phyloP scores from a whole-genome alignment of 2,329 filamentous ascomycete genomes.

The Sclerotinia subarctica region DNA sequence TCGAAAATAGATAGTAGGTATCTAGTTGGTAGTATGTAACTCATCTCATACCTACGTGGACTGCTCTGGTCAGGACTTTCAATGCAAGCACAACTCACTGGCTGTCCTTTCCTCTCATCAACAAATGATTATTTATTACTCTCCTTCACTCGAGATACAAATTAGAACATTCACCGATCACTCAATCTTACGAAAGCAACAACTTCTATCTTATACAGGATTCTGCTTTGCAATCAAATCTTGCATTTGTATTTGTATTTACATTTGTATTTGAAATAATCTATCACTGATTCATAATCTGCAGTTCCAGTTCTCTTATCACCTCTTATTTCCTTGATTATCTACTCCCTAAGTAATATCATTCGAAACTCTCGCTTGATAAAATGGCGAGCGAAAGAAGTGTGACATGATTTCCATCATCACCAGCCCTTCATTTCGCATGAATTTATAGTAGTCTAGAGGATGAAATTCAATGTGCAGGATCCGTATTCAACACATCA shows the following conservation, averaged over 20 bases:
- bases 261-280: too few relatives aligned
- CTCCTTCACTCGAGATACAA: neutral
- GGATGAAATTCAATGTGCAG: neutral
- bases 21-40: too few relatives aligned
- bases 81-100: too few relatives aligned
- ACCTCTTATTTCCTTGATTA: neutral
- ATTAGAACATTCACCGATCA: neutral
- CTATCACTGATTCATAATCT: too few relatives aligned
- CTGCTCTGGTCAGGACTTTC: too few relatives aligned
- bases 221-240: neutral
- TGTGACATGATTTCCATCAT: conserved; percentile 9
- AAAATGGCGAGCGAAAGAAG: conserved; percentile 9
- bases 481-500: too few relatives aligned
- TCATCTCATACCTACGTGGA: too few relatives aligned
- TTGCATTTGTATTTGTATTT: too few relatives aligned
- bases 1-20: too few relatives aligned
- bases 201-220: neutral
- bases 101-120: neutral
- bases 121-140: neutral
- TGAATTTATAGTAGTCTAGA: neutral
- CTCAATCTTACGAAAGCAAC: neutral
- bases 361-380: neutral
- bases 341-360: neutral
- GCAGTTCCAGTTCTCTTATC: neutral
- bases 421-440: conserved; percentile 7